Percentiles rank a stretch among this genome's conserved stretches.
These are phyloP conservation scores for Lotus japonicus DNA, from an alignment of 306 rosid species.

Conservation along the genomic window DNA sequence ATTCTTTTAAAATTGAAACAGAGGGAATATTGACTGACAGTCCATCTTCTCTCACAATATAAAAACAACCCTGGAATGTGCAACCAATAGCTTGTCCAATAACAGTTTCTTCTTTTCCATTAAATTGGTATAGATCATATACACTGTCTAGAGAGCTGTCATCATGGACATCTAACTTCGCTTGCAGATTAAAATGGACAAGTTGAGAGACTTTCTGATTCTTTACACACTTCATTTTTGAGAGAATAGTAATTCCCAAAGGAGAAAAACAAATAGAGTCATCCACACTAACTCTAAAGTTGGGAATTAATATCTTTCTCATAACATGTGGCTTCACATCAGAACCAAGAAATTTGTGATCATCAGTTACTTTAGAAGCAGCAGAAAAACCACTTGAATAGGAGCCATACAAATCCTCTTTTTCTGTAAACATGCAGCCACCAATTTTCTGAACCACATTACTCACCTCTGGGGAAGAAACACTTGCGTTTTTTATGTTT, in stretches of 20 bases:
- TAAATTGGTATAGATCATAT: conserved; percentile 25
- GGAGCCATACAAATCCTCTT: conserved; percentile 28
- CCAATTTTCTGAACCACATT: conserved; percentile 28
- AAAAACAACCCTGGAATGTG: conserved; percentile 68
- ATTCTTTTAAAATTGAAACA: conserved; percentile 49
- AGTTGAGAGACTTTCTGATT: conserved; percentile 46
- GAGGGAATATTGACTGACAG: conserved; percentile 81
- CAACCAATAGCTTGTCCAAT: conserved; percentile 82
- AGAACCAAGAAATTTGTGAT: conserved; percentile 32
- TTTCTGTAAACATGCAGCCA: conserved; percentile 28
- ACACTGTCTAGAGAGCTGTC: conserved; percentile 49
- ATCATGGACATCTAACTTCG: conserved; percentile 45
- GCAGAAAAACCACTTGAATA: conserved; percentile 52
- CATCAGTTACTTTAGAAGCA: conserved; percentile 31
- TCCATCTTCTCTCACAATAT: conserved; percentile 75
- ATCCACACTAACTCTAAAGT: conserved; percentile 43
- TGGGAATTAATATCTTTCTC: conserved; percentile 66
- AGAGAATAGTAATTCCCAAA: conserved; percentile 67
- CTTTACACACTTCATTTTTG: conserved; percentile 33
- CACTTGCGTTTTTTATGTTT: conserved; percentile 22
- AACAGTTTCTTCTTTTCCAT: conserved; percentile 48
- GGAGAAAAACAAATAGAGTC: conserved; percentile 74
- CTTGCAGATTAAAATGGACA: conserved; percentile 59
- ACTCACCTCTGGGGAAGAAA: conserved; percentile 28
- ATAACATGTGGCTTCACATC: conserved; percentile 39